Percentiles rank a stretch among this genome's conserved stretches.
phyloP scores from a whole-genome alignment of 768 basidiomycete species.

The Auricularia auricula-judae region DNA sequence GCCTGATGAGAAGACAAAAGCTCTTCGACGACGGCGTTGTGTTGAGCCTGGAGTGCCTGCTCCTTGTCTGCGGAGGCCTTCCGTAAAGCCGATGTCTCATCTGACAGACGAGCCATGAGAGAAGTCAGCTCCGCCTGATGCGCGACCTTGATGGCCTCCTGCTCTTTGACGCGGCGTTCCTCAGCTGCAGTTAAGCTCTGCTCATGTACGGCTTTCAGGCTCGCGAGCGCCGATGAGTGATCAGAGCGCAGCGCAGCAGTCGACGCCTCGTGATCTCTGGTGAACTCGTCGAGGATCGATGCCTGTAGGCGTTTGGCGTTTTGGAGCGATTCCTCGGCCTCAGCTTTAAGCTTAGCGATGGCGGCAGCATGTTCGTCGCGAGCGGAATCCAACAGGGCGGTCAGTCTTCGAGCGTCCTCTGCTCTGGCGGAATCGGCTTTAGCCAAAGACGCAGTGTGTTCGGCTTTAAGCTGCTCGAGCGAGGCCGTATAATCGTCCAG shows the following conservation, averaged over 20 bases:
- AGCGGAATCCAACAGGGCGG: background rate
- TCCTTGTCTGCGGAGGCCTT: conserved; percentile 11
- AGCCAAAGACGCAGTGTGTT: conserved; percentile 16
- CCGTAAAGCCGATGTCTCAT: background rate
- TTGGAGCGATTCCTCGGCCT: conserved; percentile 5
- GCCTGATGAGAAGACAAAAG: background rate
- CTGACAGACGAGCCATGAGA: conserved; percentile 25
- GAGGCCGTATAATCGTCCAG: conserved; percentile 45
- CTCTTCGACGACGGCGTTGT: conserved; percentile 7
- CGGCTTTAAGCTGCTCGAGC: conserved; percentile 21
- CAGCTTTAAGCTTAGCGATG: conserved; percentile 8
- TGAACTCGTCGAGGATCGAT: background rate
- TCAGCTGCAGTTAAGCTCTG: background rate
- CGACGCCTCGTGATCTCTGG: conserved; percentile 1
- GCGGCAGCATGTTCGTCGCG: conserved; percentile 6
- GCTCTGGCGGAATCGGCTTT: background rate
- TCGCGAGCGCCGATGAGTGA: conserved; percentile 7
- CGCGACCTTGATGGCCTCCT: conserved; percentile 33
- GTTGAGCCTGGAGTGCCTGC: conserved; percentile 35
- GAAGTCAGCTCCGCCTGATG: conserved; percentile 30
- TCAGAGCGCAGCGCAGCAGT: conserved; percentile 5
- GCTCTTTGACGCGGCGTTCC: background rate
- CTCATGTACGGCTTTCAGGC: conserved; percentile 2
- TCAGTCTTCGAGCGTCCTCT: background rate
- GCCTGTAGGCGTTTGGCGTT: background rate